Evolutionary conservation across 2,329 filamentous ascomycete species (phyloP), one percentile per base, ranked within the genome.

Genomic region (Colletotrichum melonis): DNA sequence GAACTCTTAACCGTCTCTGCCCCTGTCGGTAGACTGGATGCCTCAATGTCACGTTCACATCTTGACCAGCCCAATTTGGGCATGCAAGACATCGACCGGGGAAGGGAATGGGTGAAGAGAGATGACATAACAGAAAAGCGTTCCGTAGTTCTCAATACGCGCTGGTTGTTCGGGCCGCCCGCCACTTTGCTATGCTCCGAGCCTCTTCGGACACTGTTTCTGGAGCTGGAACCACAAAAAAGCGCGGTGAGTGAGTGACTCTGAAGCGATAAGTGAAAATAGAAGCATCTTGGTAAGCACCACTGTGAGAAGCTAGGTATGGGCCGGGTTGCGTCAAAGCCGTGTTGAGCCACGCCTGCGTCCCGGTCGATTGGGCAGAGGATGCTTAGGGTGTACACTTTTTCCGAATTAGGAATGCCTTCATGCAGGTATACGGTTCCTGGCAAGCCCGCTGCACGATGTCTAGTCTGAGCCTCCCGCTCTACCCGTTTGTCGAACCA

Each of bases 251-350:
- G 54, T 22, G n/a, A 57, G 12, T 46, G 54, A 56, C 24, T 57
- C 24, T 55, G 19, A 14, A 11, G 22, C 49, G 32, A 32, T n/a
- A 35, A 30, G 62, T 59, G 56, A 73, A 71, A 73, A 73, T 73
- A 73, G 67, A 73, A 71, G 55, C 67, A 73, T 52, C 62, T 73
- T 73, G 71, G 71, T 73, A 63, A 73, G 71, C 71, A 71, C 57
- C 19, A 19, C 22, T 24, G 35, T 35, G 56, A 56, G 46, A 49
- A 46, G n/a, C 22, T 32, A 28, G 54, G 58, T 70, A 52, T 60
- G 60, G 71, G 49, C 32, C 26, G 8, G 46, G 46, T 70, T 56
- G 22, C 64, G 46, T 68, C 67, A 35, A 60, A 32, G 62, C 35
- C 60, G 7, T 73, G 8, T 42, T 52, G 49, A 26, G 46, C 22